Evolutionary conservation across 345 rosid species (phyloP), one percentile per base, ranked within the genome.

Genomic region (Ceriops decandra): DNA sequence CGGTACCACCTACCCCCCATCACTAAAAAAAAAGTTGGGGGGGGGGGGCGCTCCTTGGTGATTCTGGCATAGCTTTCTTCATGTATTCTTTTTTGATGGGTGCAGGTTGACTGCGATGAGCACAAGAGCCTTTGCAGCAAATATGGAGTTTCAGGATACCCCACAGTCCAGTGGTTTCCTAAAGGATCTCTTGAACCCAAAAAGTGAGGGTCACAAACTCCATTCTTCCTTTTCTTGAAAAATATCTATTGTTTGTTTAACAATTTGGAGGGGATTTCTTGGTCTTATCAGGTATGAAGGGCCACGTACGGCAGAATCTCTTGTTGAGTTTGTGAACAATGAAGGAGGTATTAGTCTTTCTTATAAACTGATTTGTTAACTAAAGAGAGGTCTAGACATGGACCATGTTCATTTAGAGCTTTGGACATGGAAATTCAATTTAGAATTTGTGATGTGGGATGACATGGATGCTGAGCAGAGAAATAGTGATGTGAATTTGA

Each of bases 101-200:
- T 85, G 60, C 73, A 95, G 99, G 98, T 95, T 75, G 99, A 95
- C 76, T 95, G 99, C 74, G 99, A 95, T 63, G 97, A 90, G 72
- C 99, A 95, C n/a, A 95, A 95, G 84, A 77, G 80, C 60, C 33
- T 92, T 5, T 92, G 99, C 75, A 79, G 90, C 82, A 95, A 92
- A 76, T 90, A 84, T 65, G 98, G 97, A 16, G 99, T 95, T 73
- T 80, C 88, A 69, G 96, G 99, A 56, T 95, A 92, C 75, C 99
- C 99, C n/a, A 90, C 98, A 2, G 60, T 95, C 68, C 86, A 92
- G 28, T 95, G 99, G 99, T 92, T 95, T 74, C 90, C 96, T 19
- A 95, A 92, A 82, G 99, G 99, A 64, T 87, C 97, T 56, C 80
- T 88, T 74, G 98, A 95, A 64, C 90, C 98, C 67, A 88, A 90